phyloP scores from a whole-genome alignment of 331 rosid genomes.

The Spiraea crenata region DNA sequence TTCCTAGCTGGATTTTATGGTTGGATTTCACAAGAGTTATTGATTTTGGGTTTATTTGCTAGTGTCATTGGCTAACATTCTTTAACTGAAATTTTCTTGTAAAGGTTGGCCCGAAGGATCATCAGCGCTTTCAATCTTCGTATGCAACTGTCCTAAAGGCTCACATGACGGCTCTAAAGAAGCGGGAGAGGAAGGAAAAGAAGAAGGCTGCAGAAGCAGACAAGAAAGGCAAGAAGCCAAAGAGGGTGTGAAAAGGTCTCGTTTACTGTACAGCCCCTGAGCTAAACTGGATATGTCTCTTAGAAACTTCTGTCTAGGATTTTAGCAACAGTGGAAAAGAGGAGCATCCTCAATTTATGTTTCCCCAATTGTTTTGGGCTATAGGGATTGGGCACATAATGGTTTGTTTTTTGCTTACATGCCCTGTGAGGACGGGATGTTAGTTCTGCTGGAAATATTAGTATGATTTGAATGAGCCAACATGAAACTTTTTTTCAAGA shows the following conservation, averaged over 20 bases:
- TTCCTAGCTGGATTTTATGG: background rate
- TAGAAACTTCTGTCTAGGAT: background rate
- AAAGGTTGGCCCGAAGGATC: constrained; percentile 95
- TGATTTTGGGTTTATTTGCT: background rate
- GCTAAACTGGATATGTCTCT: background rate
- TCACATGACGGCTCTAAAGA: constrained; percentile 94
- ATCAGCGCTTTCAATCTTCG: constrained; percentile 93
- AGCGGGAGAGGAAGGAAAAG: constrained; percentile 96
- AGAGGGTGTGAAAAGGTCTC: constrained; percentile 31
- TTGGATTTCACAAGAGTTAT: background rate
- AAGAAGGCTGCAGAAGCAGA: constrained; percentile 68
- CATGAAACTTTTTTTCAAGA: too few species aligned
- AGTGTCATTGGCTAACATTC: constrained; percentile 12
- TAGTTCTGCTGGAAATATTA: too few species aligned
- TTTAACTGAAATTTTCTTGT: constrained; percentile 24
- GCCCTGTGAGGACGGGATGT: too few species aligned
- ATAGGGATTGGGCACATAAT: background rate
- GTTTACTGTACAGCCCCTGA: constrained; percentile 17
- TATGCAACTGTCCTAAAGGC: constrained; percentile 94
- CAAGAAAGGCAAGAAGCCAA: constrained; percentile 66
- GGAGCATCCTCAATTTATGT: background rate
- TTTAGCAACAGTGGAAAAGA: background rate
- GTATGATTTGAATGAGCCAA: too few species aligned
- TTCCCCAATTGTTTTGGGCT: background rate
- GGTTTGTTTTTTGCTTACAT: too few species aligned